Conservation (phyloP, 2,329 filamentous ascomycete species). For the Lecanicillium sp. region DNA sequence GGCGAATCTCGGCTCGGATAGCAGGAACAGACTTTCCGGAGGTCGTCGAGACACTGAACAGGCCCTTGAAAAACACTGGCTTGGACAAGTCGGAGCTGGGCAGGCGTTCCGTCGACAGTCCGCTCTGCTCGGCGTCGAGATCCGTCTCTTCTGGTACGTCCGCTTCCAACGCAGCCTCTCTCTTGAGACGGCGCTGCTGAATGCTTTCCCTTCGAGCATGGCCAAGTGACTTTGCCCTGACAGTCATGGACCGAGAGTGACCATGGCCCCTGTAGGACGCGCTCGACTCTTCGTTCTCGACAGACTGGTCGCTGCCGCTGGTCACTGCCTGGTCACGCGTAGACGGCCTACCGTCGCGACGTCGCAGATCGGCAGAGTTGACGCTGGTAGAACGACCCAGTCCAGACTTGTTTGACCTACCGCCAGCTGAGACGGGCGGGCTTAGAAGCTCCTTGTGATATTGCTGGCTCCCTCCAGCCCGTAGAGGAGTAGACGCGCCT, state of each 20-base stretch:
- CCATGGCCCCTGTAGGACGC: constrained; percentile 43
- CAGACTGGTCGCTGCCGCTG: constrained; percentile 73
- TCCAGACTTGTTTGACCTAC: constrained; percentile 55
- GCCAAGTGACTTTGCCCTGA: constrained; percentile 78
- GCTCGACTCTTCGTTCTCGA: constrained; percentile 42
- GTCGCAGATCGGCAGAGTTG: constrained; percentile 74
- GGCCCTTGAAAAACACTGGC: constrained; percentile 89
- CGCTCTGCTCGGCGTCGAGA: constrained; percentile 60
- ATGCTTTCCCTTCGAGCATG: constrained; percentile 89
- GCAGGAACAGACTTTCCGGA: constrained; percentile 81
- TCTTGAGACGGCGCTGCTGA: constrained; percentile 69
- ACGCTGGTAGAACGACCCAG: constrained; percentile 86
- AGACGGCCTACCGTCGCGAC: constrained; percentile 43
- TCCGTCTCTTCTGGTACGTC: constrained; percentile 91
- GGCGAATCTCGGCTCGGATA: constrained; percentile 83
- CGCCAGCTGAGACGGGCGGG: constrained; percentile 59
- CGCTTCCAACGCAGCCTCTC: constrained; percentile 64
- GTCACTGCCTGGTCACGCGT: constrained; percentile 62
- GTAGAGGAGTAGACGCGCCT: constrained; percentile 35
- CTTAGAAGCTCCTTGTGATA: constrained; percentile 74
- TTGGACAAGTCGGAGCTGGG: constrained; percentile 75
- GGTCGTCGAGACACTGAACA: constrained; percentile 96
- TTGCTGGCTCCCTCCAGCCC: constrained; percentile 55
- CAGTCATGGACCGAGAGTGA: constrained; percentile 53
- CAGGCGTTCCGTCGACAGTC: constrained; percentile 52